Evolutionary conservation across 1,284 basidiomycete species (phyloP), one percentile per base, ranked within the genome.

Genomic region (Ustilago trichophora): DNA sequence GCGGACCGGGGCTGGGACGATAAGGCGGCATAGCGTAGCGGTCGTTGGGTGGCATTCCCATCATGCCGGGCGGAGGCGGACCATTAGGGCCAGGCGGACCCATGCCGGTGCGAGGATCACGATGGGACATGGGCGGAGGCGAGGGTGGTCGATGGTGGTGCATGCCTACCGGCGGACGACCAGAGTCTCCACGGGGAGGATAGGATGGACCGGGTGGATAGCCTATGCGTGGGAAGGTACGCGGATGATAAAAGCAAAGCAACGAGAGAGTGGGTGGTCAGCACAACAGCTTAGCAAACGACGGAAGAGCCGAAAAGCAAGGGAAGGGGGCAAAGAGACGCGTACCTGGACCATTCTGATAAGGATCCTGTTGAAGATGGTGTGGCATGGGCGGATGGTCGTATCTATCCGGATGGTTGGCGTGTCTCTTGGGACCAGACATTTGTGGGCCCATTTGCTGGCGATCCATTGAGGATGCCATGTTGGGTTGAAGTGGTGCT

Each of bases 391-490:
- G 50, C n/a, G 67, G 60, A 52, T 62, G 62, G 16, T 70, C 67
- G 54, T 70, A 70, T 10, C 62, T 41, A 25, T 70, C 67, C 5
- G 60, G 52, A 36, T 70, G 62, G 34, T 63, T 59, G 34, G 36
- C 38, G 27, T 58, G 59, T 22, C 62, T 51, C 52, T 70, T 70
- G 22, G 57, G 46, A 21, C 47, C 62, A 0, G 62, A 45, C 46
- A 70, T 46, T 46, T 65, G 60, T 2, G 53, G 57, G 18, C 37
- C 49, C 32, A 67, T 55, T 46, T 69, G 66, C 55, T 69, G 66
- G 32, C 65, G 57, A 41, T 69, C 66, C 16, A 70, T 48, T n/a
- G 67, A 70, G 6, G 67, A 70, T 6, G 62, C 62, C 67, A 70
- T 70, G 36, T 9, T 46, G 53, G 37, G 21, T 29, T 10, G 19